phyloP scores from a whole-genome alignment of 1,284 basidiomycete genomes.

The Ustanciosporium gigantosporum region DNA sequence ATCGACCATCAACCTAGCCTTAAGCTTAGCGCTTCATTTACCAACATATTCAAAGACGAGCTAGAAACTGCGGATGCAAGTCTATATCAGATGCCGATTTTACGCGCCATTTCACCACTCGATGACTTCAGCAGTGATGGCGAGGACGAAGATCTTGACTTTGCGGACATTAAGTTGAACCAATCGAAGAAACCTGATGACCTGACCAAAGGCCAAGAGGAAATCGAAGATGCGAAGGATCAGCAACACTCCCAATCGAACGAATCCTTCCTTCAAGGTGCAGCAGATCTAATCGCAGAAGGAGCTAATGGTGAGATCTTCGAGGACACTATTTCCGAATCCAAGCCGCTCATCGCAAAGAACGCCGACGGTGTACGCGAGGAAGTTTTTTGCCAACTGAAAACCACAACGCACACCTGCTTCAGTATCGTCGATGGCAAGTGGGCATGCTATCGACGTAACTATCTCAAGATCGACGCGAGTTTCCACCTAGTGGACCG shows the following conservation, averaged over 20 bases:
- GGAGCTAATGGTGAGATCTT: slow-evolving; percentile 34
- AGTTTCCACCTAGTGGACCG: slow-evolving; percentile 15
- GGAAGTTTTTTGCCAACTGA: slow-evolving; percentile 2
- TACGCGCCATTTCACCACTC: slow-evolving; percentile 26
- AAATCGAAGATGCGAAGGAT: no score
- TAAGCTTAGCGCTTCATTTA: no score
- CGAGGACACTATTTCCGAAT: background rate
- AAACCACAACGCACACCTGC: slow-evolving; percentile 32
- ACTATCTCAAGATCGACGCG: slow-evolving; percentile 36
- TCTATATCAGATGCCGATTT: slow-evolving; percentile 33
- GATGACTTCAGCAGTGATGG: slow-evolving; percentile 34
- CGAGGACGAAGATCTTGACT: slow-evolving; percentile 9
- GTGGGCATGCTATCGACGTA: slow-evolving; percentile 42
- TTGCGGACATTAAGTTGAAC: no score
- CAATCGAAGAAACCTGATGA: background rate
- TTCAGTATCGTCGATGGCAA: slow-evolving; percentile 39
- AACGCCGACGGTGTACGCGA: no score
- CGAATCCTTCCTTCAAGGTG: no score
- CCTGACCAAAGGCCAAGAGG: no score
- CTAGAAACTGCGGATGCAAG: no score
- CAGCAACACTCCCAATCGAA: no score
- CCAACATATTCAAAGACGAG: no score
- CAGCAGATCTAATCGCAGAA: slow-evolving; percentile 5
- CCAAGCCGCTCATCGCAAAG: slow-evolving; percentile 7
- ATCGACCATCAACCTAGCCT: no score